Conservation (phyloP, 2,329 filamentous ascomycete genomes). For the Stagonosporopsis vannaccii region DNA sequence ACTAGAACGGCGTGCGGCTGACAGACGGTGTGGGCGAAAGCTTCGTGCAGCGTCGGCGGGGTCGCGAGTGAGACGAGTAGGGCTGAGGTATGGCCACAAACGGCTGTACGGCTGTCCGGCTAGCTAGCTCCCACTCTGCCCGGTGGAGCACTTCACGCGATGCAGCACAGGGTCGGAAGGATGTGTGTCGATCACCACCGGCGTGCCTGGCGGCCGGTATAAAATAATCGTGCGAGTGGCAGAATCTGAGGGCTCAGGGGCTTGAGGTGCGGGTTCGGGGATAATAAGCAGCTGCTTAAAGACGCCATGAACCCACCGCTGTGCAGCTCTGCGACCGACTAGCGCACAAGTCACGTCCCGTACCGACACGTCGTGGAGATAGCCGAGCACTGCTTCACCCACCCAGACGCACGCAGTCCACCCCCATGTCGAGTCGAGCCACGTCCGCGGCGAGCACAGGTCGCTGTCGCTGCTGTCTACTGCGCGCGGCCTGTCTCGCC, state of each 20-base stretch:
- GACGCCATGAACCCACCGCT: constrained; percentile 17
- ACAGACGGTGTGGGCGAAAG: constrained; percentile 16
- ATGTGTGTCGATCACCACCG: constrained; percentile 18
- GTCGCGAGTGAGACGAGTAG: constrained; percentile 20
- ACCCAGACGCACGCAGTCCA: constrained; percentile 6
- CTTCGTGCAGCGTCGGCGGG: constrained; percentile 22
- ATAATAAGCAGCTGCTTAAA: constrained; percentile 11
- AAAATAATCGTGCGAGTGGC: neutral
- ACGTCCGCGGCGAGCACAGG: constrained; percentile 12
- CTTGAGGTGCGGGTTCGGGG: constrained; percentile 12
- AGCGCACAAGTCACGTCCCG: constrained; percentile 11
- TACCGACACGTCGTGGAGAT: constrained; percentile 9
- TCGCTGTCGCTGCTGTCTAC: neutral
- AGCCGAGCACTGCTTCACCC: constrained; percentile 2
- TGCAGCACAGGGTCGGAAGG: constrained; percentile 16
- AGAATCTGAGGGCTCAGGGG: constrained; percentile 5
- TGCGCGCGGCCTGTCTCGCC: neutral
- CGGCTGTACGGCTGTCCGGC: constrained; percentile 16
- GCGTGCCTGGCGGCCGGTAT: constrained; percentile 6
- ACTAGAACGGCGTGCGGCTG: constrained; percentile 31
- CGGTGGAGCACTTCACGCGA: constrained; percentile 2
- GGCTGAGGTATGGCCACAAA: constrained; percentile 26
- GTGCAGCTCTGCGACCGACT: constrained; percentile 15
- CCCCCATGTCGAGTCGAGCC: constrained; percentile 12
- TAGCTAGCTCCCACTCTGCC: constrained; percentile 13